phyloP scores from a whole-genome alignment of 352 stramenopile genomes.

The Phytophthora fragariae region DNA sequence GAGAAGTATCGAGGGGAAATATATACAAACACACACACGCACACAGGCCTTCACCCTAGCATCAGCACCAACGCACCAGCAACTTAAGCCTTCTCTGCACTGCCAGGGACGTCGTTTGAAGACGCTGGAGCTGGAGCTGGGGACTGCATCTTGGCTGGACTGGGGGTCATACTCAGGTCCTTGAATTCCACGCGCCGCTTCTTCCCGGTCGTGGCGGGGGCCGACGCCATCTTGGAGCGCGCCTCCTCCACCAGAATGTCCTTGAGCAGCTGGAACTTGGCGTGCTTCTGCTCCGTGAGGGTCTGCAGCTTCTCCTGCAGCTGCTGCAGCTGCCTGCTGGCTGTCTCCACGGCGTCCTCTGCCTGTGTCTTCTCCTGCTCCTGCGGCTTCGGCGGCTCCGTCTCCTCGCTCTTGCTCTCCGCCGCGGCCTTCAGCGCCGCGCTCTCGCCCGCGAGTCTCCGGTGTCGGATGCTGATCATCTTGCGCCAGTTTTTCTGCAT shows the following conservation, averaged over 20 bases:
- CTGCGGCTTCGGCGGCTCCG: neutral
- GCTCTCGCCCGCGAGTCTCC: slow-evolving; percentile 32
- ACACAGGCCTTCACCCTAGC: neutral
- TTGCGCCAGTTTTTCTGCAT: slow-evolving; percentile 89
- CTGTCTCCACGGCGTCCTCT: slow-evolving; percentile 28
- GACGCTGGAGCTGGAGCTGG: slow-evolving; percentile 14
- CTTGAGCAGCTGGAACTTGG: slow-evolving; percentile 78
- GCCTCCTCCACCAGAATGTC: slow-evolving; percentile 76
- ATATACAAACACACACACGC: slow-evolving; percentile 16
- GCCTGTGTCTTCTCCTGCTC: slow-evolving; percentile 24
- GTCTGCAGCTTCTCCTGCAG: slow-evolving; percentile 56
- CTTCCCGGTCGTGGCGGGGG: slow-evolving; percentile 17
- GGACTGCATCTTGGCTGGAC: slow-evolving; percentile 33
- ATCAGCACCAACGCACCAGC: slow-evolving; percentile 18
- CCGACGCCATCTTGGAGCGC: slow-evolving; percentile 49
- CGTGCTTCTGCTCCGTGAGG: slow-evolving; percentile 76
- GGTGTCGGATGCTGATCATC: slow-evolving; percentile 62
- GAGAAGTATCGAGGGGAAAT: slow-evolving; percentile 5
- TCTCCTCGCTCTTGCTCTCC: slow-evolving; percentile 23
- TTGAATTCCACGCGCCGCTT: slow-evolving; percentile 51
- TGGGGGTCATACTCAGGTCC: slow-evolving; percentile 19
- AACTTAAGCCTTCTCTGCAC: slow-evolving; percentile 20
- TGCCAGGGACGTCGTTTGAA: neutral
- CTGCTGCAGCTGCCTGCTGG: slow-evolving; percentile 52
- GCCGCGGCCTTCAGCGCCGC: slow-evolving; percentile 18